Conservation (phyloP, 257 asterid genomes). For the Craterostigma plantagineum region DNA sequence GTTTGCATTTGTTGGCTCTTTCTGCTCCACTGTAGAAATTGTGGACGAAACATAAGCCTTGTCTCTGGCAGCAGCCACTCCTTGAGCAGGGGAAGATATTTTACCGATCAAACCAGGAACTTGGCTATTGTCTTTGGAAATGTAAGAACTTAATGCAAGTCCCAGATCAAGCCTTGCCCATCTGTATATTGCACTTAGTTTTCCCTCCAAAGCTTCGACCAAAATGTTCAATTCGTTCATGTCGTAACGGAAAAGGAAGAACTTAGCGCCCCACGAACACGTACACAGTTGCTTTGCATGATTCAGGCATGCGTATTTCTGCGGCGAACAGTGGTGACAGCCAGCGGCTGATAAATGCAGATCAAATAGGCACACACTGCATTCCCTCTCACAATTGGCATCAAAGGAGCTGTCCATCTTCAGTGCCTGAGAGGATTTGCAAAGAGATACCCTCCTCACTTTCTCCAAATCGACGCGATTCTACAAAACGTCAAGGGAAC, state of each 20-base stretch:
- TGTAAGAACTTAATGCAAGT: slow-evolving; percentile 70
- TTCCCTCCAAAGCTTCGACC: slow-evolving; percentile 97
- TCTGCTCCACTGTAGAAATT: slow-evolving; percentile 25
- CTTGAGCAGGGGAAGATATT: slow-evolving; percentile 22
- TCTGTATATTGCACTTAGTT: slow-evolving; percentile 82
- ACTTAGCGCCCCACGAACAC: slow-evolving; percentile 90
- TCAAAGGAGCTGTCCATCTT: slow-evolving; percentile 95
- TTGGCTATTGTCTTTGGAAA: slow-evolving; percentile 42
- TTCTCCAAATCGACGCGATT: slow-evolving; percentile 77
- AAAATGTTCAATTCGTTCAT: slow-evolving; percentile 56
- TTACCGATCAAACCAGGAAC: slow-evolving; percentile 22
- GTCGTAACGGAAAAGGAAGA: slow-evolving; percentile 85
- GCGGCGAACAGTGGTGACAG: slow-evolving; percentile 92
- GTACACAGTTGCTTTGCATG: slow-evolving; percentile 89
- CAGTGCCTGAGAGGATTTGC: slow-evolving; percentile 70
- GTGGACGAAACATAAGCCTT: slow-evolving; percentile 15
- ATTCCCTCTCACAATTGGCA: slow-evolving; percentile 86
- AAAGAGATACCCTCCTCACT: slow-evolving; percentile 54
- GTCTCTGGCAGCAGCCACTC: slow-evolving; percentile 21
- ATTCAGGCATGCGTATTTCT: slow-evolving; percentile 84
- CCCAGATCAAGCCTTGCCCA: slow-evolving; percentile 97
- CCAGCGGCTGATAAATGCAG: slow-evolving; percentile 98
- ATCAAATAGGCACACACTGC: slow-evolving; percentile 81
- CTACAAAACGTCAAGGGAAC: slow-evolving; percentile 28
- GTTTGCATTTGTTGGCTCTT: slow-evolving; percentile 19